phyloP scores from a whole-genome alignment of 1,284 basidiomycete genomes.

The Ustilago tritici region DNA sequence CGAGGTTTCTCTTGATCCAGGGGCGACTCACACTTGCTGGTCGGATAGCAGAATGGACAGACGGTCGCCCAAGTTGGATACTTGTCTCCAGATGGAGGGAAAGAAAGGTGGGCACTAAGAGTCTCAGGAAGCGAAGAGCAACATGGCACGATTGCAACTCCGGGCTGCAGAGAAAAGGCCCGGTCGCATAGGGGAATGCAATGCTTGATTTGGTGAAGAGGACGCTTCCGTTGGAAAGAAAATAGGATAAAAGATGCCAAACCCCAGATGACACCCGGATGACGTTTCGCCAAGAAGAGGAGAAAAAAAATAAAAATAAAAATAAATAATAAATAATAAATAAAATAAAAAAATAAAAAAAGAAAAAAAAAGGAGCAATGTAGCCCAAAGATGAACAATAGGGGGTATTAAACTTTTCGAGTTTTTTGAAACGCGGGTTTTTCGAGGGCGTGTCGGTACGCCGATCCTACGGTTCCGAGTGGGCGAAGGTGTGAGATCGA shows the following conservation, averaged over 20 bases:
- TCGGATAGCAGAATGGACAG: too few species aligned
- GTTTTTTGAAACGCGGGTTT: too few species aligned
- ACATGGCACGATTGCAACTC: not conserved
- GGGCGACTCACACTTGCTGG: too few species aligned
- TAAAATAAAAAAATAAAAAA: too few species aligned
- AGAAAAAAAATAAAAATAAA: not conserved
- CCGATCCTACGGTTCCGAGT: too few species aligned
- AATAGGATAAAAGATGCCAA: not conserved
- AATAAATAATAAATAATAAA: too few species aligned
- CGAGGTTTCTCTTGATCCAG: not conserved
- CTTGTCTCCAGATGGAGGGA: too few species aligned
- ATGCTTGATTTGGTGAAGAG: not conserved
- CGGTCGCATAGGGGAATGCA: not conserved
- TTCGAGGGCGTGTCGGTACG: too few species aligned
- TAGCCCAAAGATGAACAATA: not conserved
- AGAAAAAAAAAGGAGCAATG: not conserved
- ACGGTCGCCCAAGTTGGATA: too few species aligned
- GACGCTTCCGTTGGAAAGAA: slow-evolving; percentile 13
- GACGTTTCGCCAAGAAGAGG: not conserved
- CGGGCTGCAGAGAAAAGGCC: not conserved
- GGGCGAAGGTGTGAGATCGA: too few species aligned
- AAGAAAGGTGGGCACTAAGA: too few species aligned
- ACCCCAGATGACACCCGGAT: slow-evolving; percentile 14
- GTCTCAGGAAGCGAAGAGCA: not conserved
- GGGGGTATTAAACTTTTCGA: not conserved